phyloP scores from a whole-genome alignment of 768 basidiomycete species.

The Rhodotorula graminis region DNA sequence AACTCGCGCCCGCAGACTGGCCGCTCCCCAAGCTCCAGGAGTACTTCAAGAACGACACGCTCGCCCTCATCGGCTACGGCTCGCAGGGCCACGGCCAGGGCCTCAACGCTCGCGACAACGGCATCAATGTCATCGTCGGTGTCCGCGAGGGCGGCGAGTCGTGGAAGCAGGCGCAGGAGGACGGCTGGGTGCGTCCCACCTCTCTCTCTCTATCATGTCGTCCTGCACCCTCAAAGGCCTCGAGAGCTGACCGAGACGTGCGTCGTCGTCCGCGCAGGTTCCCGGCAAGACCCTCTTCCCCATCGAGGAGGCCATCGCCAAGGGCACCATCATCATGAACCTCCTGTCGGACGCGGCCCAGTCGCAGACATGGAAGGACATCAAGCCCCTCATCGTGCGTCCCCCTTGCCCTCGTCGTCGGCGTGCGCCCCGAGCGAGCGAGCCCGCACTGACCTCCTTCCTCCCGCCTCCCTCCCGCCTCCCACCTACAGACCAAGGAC shows the following conservation, averaged over 20 bases:
- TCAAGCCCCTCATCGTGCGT: conserved; percentile 76
- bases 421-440: too few species aligned
- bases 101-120: conserved; percentile 97
- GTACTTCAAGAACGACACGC: conserved; percentile 99
- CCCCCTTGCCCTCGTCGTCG: too few species aligned
- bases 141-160: conserved; percentile 94
- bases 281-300: conserved; percentile 97
- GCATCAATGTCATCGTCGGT: conserved; percentile 96
- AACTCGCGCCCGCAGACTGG: conserved; percentile 72
- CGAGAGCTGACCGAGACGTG: not conserved
- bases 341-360: conserved; percentile 98
- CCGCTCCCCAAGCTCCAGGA: conserved; percentile 95
- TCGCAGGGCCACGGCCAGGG: conserved; percentile 94
- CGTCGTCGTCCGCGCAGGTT: conserved; percentile 53
- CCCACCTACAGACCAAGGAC: conserved; percentile 65
- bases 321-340: conserved; percentile 99
- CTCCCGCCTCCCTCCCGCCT: too few species aligned
- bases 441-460: too few species aligned
- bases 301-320: conserved; percentile 93
- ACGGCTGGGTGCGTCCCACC: conserved; percentile 79
- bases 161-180: conserved; percentile 90
- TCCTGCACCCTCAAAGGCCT: too few species aligned
- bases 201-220: not conserved
- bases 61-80: conserved; percentile 97
- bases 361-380: conserved; percentile 82